A percentile compares a stretch with the other conserved stretches of the same genome.
Conservation (phyloP, 192 early-diverging fungal species). For the Tieghemiomyces parasiticus region DNA sequence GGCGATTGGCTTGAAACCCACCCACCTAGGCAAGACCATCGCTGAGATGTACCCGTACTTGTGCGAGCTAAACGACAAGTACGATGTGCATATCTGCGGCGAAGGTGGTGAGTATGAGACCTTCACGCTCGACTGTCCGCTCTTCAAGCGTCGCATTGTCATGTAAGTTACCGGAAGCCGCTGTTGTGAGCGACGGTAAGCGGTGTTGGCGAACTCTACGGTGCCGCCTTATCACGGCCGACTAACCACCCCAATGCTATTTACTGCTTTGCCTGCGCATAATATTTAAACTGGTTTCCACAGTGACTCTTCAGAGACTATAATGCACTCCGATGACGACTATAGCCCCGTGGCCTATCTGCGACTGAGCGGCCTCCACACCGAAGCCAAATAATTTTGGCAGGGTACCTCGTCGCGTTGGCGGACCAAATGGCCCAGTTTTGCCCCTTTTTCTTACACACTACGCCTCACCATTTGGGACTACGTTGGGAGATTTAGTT, state of each 20-base stretch:
- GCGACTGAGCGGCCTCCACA: constrained; percentile 41
- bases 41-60: constrained; percentile 63
- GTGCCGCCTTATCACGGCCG: no score
- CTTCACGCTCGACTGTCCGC: constrained; percentile 78
- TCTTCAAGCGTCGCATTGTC: constrained; percentile 74
- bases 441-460: no score
- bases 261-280: no score
- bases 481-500: no score
- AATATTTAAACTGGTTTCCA: no score
- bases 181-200: no score
- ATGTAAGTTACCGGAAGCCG: constrained; percentile 41
- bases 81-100: constrained; percentile 78
- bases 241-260: no score
- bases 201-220: no score
- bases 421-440: no score
- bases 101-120: constrained; percentile 98
- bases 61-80: constrained; percentile 45
- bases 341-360: constrained; percentile 76
- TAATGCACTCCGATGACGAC: constrained; percentile 69
- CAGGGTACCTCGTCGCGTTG: no score
- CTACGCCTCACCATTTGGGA: no score
- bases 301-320: constrained; percentile 54
- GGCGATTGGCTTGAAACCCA: constrained; percentile 53
- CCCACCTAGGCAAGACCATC: constrained; percentile 69
- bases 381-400: constrained; percentile 43